These are phyloP conservation scores for Diatrype stigma DNA, from an alignment of 2,329 filamentous ascomycete species.

Conservation along the genomic window DNA sequence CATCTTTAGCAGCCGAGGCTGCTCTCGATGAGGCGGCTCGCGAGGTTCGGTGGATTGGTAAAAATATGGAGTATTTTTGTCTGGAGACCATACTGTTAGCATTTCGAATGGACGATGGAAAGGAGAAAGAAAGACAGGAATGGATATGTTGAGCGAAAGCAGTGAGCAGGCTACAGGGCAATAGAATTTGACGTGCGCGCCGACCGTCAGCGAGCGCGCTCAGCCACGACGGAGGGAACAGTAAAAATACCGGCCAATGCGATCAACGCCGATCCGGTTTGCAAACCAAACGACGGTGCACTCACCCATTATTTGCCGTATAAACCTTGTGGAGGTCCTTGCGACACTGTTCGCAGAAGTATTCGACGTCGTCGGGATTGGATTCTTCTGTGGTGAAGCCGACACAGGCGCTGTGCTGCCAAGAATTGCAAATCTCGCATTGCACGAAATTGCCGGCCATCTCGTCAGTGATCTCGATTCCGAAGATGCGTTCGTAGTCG, in stretches of 20 bases:
- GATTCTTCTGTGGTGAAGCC: conserved; percentile 92
- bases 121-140: neutral
- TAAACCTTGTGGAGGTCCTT: conserved; percentile 87
- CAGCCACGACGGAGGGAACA: conserved; percentile 18
- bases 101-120: conserved; percentile 4
- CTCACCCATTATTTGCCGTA: conserved; percentile 80
- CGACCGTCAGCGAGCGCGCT: conserved; percentile 15
- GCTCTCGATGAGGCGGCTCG: conserved; percentile 58
- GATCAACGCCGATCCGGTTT: conserved; percentile 6
- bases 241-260: conserved; percentile 6
- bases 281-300: conserved; percentile 17
- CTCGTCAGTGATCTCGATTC: conserved; percentile 70
- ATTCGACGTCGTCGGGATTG: conserved; percentile 76
- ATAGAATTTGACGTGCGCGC: conserved; percentile 14
- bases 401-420: conserved; percentile 97
- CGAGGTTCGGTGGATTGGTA: conserved; percentile 55
- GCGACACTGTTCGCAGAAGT: conserved; percentile 94
- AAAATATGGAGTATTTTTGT: conserved; percentile 63
- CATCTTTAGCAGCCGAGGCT: conserved; percentile 62
- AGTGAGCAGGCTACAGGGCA: conserved; percentile 12
- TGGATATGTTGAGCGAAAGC: conserved; percentile 15
- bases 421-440: conserved; percentile 96
- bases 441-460: conserved; percentile 95
- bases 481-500: conserved; percentile 53
- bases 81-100: conserved; percentile 43